phyloP scores from a whole-genome alignment of 495 filamentous ascomycete species.

The Penicillium nucicola region DNA sequence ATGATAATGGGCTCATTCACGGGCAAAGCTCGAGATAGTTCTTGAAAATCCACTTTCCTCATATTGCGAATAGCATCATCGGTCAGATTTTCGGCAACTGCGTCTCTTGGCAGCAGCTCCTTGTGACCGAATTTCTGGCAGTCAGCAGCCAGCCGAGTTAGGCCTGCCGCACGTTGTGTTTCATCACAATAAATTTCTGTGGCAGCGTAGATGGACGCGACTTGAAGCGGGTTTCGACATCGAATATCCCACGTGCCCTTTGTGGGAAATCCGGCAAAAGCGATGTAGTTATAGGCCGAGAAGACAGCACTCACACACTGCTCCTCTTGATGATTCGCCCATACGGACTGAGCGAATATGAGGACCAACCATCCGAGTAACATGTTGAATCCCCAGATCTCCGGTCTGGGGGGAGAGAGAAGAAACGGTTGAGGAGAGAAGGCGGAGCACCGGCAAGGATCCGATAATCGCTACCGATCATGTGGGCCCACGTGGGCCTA shows the following conservation, averaged over 20 bases:
- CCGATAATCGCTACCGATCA: constrained; percentile 7
- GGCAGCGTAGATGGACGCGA: constrained; percentile 40
- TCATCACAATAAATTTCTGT: constrained; percentile 32
- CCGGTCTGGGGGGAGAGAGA: not conserved
- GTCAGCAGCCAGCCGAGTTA: constrained; percentile 18
- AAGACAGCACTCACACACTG: constrained; percentile 38
- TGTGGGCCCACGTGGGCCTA: constrained; percentile 3
- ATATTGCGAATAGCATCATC: constrained; percentile 31
- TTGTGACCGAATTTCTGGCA: constrained; percentile 28
- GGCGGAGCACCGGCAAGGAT: constrained; percentile 1
- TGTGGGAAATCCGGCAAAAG: constrained; percentile 26
- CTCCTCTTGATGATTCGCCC: constrained; percentile 20
- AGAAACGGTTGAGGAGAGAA: not conserved
- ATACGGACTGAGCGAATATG: constrained; percentile 1
- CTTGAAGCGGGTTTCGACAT: constrained; percentile 34
- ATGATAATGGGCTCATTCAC: constrained; percentile 27
- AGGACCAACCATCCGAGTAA: constrained; percentile 14
- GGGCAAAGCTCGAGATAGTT: constrained; percentile 17
- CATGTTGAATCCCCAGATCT: not conserved
- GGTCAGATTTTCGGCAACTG: constrained; percentile 35
- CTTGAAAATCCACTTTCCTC: constrained; percentile 29
- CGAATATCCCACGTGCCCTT: constrained; percentile 24
- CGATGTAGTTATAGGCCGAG: constrained; percentile 36
- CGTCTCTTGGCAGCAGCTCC: constrained; percentile 28
- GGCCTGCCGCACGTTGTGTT: constrained; percentile 22